phyloP scores from a whole-genome alignment of 2,329 filamentous ascomycete species.

The Cladorrhinum sp. region DNA sequence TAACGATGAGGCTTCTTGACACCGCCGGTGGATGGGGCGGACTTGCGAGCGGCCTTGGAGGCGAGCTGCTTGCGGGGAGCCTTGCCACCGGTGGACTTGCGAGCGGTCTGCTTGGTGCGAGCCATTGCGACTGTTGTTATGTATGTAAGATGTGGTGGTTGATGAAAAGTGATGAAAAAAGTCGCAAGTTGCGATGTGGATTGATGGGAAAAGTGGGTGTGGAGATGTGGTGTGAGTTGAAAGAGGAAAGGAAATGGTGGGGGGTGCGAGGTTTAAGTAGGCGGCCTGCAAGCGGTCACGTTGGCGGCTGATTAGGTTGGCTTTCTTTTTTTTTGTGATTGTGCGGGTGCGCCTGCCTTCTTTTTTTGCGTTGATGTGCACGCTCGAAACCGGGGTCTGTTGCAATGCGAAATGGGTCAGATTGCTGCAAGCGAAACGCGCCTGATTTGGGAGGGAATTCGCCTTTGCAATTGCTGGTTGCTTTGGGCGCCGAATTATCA shows the following conservation, averaged over 20 bases:
- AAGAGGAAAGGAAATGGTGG: slow-evolving; percentile 41
- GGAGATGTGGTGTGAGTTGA: slow-evolving; percentile 35
- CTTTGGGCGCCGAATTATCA: slow-evolving; percentile 24
- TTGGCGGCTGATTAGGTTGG: slow-evolving; percentile 36
- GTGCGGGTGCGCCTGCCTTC: slow-evolving; percentile 19
- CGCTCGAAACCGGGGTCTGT: slow-evolving; percentile 28
- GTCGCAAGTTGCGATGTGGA: slow-evolving; percentile 17
- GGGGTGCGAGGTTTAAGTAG: slow-evolving; percentile 42
- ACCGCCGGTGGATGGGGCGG: slow-evolving; percentile 91
- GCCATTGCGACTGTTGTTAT: slow-evolving; percentile 50
- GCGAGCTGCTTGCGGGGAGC: slow-evolving; percentile 93
- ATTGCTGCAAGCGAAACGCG: slow-evolving; percentile 26
- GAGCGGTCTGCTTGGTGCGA: slow-evolving; percentile 65
- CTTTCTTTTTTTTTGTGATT: slow-evolving; percentile 25
- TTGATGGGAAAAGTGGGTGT: slow-evolving; percentile 32
- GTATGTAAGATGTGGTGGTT: slow-evolving; percentile 14
- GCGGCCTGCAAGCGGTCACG: slow-evolving; percentile 27
- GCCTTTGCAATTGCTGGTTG: slow-evolving; percentile 13
- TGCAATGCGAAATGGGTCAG: slow-evolving; percentile 28
- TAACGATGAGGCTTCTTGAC: slow-evolving; percentile 93
- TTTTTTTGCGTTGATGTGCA: slow-evolving; percentile 26
- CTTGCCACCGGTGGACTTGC: slow-evolving; percentile 79
- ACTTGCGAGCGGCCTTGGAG: slow-evolving; percentile 99
- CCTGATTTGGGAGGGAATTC: slow-evolving; percentile 26
- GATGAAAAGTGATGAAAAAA: slow-evolving; percentile 26